phyloP scores from a whole-genome alignment of 805 yeast species.

The Vanderwaltozyma yarrowii region DNA sequence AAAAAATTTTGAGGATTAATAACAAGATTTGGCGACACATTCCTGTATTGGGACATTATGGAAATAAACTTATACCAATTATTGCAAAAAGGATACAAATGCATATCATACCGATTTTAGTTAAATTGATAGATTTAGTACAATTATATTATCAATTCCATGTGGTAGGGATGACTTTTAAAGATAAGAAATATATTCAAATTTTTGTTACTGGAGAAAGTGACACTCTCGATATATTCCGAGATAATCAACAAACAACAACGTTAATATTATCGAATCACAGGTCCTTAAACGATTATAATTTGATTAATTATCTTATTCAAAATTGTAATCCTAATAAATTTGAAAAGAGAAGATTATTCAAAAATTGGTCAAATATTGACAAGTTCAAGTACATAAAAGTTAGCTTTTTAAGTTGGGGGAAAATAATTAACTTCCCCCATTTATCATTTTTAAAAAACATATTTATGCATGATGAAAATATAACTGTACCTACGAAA shows the following conservation, averaged over 20 bases:
- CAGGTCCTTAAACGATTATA: constrained; percentile 55
- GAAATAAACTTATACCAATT: background rate
- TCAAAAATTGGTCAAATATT: constrained; percentile 7
- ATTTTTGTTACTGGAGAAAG: constrained; percentile 19
- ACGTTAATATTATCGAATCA: constrained; percentile 41
- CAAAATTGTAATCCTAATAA: constrained; percentile 9
- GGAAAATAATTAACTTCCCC: constrained; percentile 52
- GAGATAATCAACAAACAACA: constrained; percentile 8
- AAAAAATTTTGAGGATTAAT: background rate
- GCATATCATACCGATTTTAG: constrained; percentile 8
- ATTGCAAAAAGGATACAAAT: background rate
- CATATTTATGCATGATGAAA: constrained; percentile 53
- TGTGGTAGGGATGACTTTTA: constrained; percentile 13
- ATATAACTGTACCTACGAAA: constrained; percentile 38
- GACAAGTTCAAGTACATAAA: constrained; percentile 26
- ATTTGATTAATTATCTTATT: constrained; percentile 35
- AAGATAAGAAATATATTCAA: constrained; percentile 14
- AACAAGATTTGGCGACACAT: constrained; percentile 8
- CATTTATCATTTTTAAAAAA: constrained; percentile 37
- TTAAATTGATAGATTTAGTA: constrained; percentile 4
- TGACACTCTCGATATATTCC: constrained; percentile 9
- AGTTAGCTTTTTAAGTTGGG: constrained; percentile 65
- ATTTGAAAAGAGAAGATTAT: constrained; percentile 3
- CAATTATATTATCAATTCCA: constrained; percentile 13
- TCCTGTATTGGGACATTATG: constrained; percentile 10